Base-by-base conservation (phyloP, 192 early-diverging fungal genomes). In the Rhizophlyctis rosea region DNA sequence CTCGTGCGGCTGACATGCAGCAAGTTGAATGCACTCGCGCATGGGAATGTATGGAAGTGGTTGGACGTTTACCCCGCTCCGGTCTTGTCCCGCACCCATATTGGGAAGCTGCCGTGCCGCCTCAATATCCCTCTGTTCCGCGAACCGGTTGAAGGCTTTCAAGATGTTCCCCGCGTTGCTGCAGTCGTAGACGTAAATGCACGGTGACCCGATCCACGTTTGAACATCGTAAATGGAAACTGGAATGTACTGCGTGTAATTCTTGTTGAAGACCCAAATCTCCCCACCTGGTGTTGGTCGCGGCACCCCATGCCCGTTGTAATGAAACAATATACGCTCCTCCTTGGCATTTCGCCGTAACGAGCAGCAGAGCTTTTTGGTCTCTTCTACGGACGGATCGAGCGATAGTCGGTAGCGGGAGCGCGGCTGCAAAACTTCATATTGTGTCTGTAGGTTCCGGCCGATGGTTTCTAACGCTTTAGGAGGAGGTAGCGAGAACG, bases 251-350 rank as follows among this genome's bases (percentile, higher is more conserved):
- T 99, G 96, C 33, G 94, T 96, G 81, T 93, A 97, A 58, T 87
- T 87, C 67, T 90, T 90, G 80, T 99, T 97, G 66, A 99, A 99
- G 34, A 94, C 95, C 96, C 96, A 99, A 47, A 97, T 90, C 67
- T 99, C 96, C 53, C 96, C 96, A 61, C 89, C 91, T 14, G 79
- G 70, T 13, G 95, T 96, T 14, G 96, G 95, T 60, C 89, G 89
- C 4, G 96, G 96, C 18, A 99, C 96, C 30, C 96, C 96, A 57
- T 97, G 96, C 18, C 96, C 96, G 60, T 99, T 99, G 81, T 97
- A 99, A 66, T 99, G 93, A 56, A 99, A 97, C 44, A 99, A 72
- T 48, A 97, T 85, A 2, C 96, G 87, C 51, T 95, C 94, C 39
- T 96, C 94, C 65, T 95, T 96, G 44, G 92, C 90, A 62, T 79